These are phyloP conservation scores for Cnidoscolus chayamansa DNA, from an alignment of 441 rosid genomes.

Conservation along the genomic window DNA sequence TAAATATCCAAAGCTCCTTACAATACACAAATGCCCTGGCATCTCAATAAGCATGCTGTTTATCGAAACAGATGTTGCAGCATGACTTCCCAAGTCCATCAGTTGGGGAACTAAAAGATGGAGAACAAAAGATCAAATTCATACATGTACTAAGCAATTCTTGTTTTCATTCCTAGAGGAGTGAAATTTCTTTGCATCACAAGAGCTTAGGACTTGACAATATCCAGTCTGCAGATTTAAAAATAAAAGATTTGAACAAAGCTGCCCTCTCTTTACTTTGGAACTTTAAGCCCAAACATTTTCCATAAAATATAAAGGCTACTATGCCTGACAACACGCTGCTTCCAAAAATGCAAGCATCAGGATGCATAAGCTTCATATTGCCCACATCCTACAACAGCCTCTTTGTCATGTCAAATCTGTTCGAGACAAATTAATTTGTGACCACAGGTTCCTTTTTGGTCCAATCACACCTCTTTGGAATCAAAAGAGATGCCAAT, in stretches of 20 bases:
- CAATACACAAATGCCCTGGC: constrained; percentile 21
- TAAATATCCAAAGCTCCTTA: constrained; percentile 31
- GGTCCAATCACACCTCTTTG: constrained; percentile 36
- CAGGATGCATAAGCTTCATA: constrained; percentile 42
- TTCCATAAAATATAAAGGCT: constrained; percentile 40
- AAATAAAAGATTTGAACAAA: constrained; percentile 31
- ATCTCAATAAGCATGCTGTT: constrained; percentile 27
- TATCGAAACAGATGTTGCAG: constrained; percentile 25
- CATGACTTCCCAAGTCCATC: constrained; percentile 35
- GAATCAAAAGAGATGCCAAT: constrained; percentile 30
- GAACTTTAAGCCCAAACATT: constrained; percentile 25
- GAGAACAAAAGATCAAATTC: constrained; percentile 35
- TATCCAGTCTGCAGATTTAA: constrained; percentile 31
- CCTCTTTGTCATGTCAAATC: constrained; percentile 54
- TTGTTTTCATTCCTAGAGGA: constrained; percentile 32
- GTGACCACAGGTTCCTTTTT: constrained; percentile 38
- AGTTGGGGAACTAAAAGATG: constrained; percentile 32
- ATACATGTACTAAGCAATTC: constrained; percentile 43
- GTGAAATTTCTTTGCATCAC: constrained; percentile 36
- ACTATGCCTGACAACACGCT: constrained; percentile 29
- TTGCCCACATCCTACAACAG: constrained; percentile 51
- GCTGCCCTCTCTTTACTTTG: constrained; percentile 23
- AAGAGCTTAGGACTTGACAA: constrained; percentile 30
- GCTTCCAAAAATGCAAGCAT: constrained; percentile 35
- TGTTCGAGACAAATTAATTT: constrained; percentile 65